These are phyloP conservation scores for Sarcodon aspratus DNA, from an alignment of 768 basidiomycete species.

Conservation along the genomic window DNA sequence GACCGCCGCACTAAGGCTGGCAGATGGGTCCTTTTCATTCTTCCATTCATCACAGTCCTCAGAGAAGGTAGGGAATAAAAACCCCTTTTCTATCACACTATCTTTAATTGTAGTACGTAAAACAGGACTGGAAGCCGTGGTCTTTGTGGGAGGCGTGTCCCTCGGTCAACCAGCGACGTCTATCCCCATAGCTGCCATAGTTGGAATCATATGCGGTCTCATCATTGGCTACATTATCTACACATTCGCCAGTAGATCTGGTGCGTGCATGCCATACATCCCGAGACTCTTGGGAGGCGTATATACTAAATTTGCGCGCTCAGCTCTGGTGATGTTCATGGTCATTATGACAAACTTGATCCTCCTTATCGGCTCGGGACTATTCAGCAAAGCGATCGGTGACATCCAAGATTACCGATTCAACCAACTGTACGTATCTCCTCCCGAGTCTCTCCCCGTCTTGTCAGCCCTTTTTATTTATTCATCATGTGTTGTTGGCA, in stretches of 20 bases:
- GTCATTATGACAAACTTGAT: constrained; percentile 86
- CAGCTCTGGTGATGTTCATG: constrained; percentile 79
- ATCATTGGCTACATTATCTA: constrained; percentile 71
- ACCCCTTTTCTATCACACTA: not conserved
- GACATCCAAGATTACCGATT: constrained; percentile 62
- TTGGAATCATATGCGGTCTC: constrained; percentile 72
- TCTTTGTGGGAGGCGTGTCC: constrained; percentile 91
- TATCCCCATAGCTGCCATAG: constrained; percentile 85
- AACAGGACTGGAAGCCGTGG: constrained; percentile 74
- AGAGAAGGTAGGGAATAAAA: constrained; percentile 55
- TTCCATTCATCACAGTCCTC: constrained; percentile 87
- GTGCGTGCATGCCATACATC: constrained; percentile 24
- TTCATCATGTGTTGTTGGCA: constrained; percentile 1
- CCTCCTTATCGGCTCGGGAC: constrained; percentile 87
- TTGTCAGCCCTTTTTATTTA: not conserved
- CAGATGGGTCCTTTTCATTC: constrained; percentile 81
- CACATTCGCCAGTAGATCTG: constrained; percentile 62
- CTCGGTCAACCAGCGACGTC: constrained; percentile 72
- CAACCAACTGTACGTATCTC: constrained; percentile 30
- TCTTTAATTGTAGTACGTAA: not conserved
- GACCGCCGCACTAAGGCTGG: constrained; percentile 41
- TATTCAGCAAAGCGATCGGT: constrained; percentile 74
- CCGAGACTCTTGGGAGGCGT: no score
- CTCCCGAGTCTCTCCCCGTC: not conserved
- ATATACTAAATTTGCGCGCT: not conserved